Evolutionary conservation across 2,329 filamentous ascomycete genomes (phyloP), one percentile per base, ranked within the genome.

Genomic region (Macrophomina pseudophaseolina): DNA sequence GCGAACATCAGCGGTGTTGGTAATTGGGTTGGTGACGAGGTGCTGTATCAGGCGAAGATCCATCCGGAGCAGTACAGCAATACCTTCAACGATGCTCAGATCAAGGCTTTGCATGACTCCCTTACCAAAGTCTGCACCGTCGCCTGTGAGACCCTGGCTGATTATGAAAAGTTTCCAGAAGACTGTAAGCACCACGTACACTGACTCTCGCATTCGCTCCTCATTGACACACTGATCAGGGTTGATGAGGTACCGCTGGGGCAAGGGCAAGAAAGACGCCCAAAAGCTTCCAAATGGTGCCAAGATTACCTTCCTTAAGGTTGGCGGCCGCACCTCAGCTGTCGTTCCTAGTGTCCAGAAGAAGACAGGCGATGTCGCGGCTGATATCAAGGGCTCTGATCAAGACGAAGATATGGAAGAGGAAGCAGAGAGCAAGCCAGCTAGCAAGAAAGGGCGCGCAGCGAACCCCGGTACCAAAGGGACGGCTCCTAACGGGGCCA

Each of bases 1-100:
- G 85, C 88, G 18, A 91, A 91, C 75, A 91, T 98, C 68, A 95
- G 91, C 73, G 95, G 95, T 7, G 92, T 99, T 69, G 95, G 95
- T 0, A 98, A 98, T 75, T 99, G 94, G 94, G 94, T 99, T 64
- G 93, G 86, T 0, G 95, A 99, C 75, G 95, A 99, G 77, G 90
- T 97, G 6, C 82, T 99, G 62, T 99, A 94, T 74, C 90, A 98
- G 71, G 91, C 95, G 5, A 88, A 86, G 59, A 85, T 98, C 16
- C 94, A 99, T 71, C 95, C 95, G 0, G 94, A 97, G 76, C 93
- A 97, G 76, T 96, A 96, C 80, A 93, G 90, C 79, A 90, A 97
- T 73, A 91, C 91, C 0, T 91, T 98, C 71, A 84, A 77, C 69
- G 87, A 91, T 38, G 84, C 81, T 0, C 90, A 97, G 76, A 87